Conservation (phyloP, 805 yeast species). For the Candida insectorum region DNA sequence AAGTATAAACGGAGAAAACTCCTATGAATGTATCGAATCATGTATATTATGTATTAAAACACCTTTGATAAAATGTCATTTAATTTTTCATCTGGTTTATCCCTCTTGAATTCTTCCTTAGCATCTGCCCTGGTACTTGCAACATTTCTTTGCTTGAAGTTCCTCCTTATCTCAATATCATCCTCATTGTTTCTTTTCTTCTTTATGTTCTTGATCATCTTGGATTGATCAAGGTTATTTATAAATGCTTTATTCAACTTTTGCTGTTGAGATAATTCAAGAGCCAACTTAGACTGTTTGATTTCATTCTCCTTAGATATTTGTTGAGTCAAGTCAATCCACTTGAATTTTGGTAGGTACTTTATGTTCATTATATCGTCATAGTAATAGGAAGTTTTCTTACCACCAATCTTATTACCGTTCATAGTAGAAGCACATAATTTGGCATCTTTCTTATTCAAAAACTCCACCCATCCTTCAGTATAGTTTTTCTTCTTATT, state of each 20-base stretch:
- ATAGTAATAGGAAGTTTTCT: slow-evolving; percentile 83
- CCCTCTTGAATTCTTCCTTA: slow-evolving; percentile 40
- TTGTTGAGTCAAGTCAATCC: slow-evolving; percentile 93
- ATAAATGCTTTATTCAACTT: slow-evolving; percentile 82
- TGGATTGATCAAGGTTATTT: slow-evolving; percentile 79
- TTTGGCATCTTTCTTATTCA: slow-evolving; percentile 81
- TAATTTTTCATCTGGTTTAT: slow-evolving; percentile 38
- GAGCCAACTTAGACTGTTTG: slow-evolving; percentile 80
- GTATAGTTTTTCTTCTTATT: slow-evolving; percentile 83
- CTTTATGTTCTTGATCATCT: slow-evolving; percentile 70
- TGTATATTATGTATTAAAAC: slow-evolving; percentile 30
- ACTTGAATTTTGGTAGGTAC: slow-evolving; percentile 87
- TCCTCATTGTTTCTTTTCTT: slow-evolving; percentile 25
- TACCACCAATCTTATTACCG: slow-evolving; percentile 89
- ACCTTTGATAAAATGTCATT: slow-evolving; percentile 51
- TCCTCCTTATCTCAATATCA: slow-evolving; percentile 45
- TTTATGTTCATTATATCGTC: slow-evolving; percentile 92
- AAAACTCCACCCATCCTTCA: slow-evolving; percentile 97
- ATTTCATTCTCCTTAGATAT: slow-evolving; percentile 86
- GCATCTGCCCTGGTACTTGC: slow-evolving; percentile 68
- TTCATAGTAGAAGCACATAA: slow-evolving; percentile 81
- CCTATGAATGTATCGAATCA: slow-evolving; percentile 1
- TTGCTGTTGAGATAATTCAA: slow-evolving; percentile 86
- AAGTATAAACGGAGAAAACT: too few species aligned
- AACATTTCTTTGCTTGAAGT: slow-evolving; percentile 68